These are phyloP conservation scores for Phytophthora sp. DNA, from an alignment of 352 stramenopile genomes.

Conservation along the genomic window DNA sequence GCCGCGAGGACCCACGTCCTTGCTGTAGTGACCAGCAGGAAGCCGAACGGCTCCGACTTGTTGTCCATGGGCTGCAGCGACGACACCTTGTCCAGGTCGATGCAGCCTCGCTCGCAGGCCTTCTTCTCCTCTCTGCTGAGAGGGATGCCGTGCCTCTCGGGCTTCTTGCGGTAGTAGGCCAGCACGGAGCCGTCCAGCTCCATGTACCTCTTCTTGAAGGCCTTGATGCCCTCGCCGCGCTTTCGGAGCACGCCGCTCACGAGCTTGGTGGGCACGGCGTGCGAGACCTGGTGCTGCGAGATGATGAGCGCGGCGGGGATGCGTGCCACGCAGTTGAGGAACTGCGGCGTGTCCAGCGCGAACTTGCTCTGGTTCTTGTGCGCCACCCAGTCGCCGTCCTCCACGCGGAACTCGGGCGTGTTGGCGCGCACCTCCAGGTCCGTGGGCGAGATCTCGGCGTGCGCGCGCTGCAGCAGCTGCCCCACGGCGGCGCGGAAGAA, in stretches of 20 bases:
- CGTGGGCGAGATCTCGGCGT: slow-evolving; percentile 71
- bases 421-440: slow-evolving; percentile 85
- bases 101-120: slow-evolving; percentile 57
- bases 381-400: slow-evolving; percentile 82
- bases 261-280: slow-evolving; percentile 33
- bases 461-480: slow-evolving; percentile 66
- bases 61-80: slow-evolving; percentile 71
- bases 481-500: slow-evolving; percentile 70
- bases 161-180: slow-evolving; percentile 85
- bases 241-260: slow-evolving; percentile 73
- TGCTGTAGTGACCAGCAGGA: slow-evolving; percentile 74
- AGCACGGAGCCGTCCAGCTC: slow-evolving; percentile 70
- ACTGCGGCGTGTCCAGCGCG: slow-evolving; percentile 65
- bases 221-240: slow-evolving; percentile 71
- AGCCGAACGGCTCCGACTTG: slow-evolving; percentile 62
- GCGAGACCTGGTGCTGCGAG: slow-evolving; percentile 37
- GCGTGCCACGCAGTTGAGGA: slow-evolving; percentile 74
- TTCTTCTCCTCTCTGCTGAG: slow-evolving; percentile 76
- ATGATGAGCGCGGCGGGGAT: slow-evolving; percentile 70
- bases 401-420: slow-evolving; percentile 82
- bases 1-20: slow-evolving; percentile 76
- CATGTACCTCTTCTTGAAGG: slow-evolving; percentile 86
- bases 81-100: slow-evolving; percentile 77
- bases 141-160: slow-evolving; percentile 71
- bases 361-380: slow-evolving; percentile 73